These are phyloP conservation scores for Cercis canadensis DNA, from an alignment of 306 rosid species.

Conservation along the genomic window DNA sequence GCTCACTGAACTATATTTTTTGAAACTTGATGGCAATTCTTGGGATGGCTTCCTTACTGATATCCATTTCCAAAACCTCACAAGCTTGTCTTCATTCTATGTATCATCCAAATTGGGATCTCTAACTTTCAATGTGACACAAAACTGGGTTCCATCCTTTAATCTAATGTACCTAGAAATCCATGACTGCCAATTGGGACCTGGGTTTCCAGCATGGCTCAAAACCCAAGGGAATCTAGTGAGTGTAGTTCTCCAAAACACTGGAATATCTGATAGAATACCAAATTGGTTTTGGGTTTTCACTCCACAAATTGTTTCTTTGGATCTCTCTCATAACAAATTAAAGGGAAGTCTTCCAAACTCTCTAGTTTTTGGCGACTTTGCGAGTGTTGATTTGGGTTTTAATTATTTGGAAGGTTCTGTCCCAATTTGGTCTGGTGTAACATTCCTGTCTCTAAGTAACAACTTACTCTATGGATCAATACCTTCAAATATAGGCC, in stretches of 20 bases:
- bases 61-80: conserved; percentile 13
- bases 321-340: conserved; percentile 27
- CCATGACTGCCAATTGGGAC: not conserved
- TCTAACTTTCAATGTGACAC: not conserved
- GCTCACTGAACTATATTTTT: not conserved
- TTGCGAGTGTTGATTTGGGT: conserved; percentile 7
- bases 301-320: not conserved
- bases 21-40: not conserved
- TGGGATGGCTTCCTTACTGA: not conserved
- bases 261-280: conserved; percentile 31
- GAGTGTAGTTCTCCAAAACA: conserved; percentile 2
- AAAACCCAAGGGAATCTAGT: conserved; percentile 27
- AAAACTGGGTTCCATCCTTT: not conserved
- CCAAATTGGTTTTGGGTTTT: conserved; percentile 28
- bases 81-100: not conserved
- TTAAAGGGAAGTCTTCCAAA: conserved; percentile 10
- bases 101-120: not conserved
- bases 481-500: conserved; percentile 22
- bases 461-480: conserved; percentile 33
- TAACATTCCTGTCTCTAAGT: not conserved
- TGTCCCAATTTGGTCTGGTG: conserved; percentile 24
- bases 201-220: conserved; percentile 31
- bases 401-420: conserved; percentile 33
- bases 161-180: not conserved
- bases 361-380: not conserved